Evolutionary conservation across 352 stramenopile species (phyloP).

Genomic region (Pythium biforme): DNA sequence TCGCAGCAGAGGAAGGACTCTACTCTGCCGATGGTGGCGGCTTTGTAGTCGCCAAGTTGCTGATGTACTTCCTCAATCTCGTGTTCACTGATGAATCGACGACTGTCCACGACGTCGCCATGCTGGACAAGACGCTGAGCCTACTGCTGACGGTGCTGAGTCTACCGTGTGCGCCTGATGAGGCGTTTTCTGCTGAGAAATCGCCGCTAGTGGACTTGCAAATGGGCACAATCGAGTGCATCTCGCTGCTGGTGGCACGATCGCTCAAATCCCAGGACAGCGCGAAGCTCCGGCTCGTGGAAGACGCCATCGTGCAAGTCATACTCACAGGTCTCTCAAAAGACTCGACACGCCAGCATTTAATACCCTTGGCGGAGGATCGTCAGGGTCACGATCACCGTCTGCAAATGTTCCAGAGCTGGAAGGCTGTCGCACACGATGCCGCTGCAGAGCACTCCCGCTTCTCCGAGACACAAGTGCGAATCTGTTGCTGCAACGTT

Average conservation of each 20-base stretch:
- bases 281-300: not conserved
- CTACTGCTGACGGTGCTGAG: conserved; percentile 53
- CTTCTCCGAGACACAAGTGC: conserved; percentile 33
- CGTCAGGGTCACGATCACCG: not conserved
- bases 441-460: not conserved
- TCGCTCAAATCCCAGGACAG: not conserved
- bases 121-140: conserved; percentile 24
- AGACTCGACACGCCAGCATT: not conserved
- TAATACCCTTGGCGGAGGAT: not conserved
- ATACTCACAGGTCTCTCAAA: not conserved
- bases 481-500: conserved; percentile 66
- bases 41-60: conserved; percentile 61
- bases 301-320: conserved; percentile 1
- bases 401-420: conserved; percentile 30
- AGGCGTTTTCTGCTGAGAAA: conserved; percentile 22
- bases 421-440: conserved; percentile 25
- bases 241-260: conserved; percentile 41
- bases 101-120: no score
- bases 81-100: conserved; percentile 43
- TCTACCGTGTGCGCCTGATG: conserved; percentile 30
- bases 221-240: conserved; percentile 67
- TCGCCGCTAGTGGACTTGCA: conserved; percentile 59
- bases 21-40: conserved; percentile 25
- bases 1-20: not conserved
- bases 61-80: conserved; percentile 78